Conservation (phyloP, 1,284 basidiomycete genomes). For the Microbotryum scabiosae region DNA sequence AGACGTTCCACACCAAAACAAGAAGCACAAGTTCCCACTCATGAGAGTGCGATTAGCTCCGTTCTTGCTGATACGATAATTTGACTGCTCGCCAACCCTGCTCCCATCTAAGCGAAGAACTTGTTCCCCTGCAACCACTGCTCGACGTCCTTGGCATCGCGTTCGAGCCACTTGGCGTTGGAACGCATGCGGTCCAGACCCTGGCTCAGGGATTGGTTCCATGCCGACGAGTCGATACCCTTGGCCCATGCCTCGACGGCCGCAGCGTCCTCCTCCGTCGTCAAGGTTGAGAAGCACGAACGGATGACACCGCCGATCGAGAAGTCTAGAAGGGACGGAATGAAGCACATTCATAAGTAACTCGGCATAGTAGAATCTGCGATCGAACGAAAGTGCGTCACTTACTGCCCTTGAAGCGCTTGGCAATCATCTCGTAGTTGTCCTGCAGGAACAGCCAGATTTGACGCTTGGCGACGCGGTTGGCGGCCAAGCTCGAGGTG, state of each 20-base stretch:
- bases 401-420: constrained; percentile 51
- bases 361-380: background rate
- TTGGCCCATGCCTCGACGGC: constrained; percentile 53
- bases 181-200: constrained; percentile 10
- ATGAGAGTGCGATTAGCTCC: too few relatives aligned
- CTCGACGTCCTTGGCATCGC: constrained; percentile 22
- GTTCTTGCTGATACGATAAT: too few relatives aligned
- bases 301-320: constrained; percentile 13
- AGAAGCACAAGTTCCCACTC: too few relatives aligned
- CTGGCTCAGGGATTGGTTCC: constrained; percentile 18
- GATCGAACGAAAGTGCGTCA: background rate
- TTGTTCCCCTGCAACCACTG: constrained; percentile 17
- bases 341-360: background rate
- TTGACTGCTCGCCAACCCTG: too few relatives aligned
- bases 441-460: constrained; percentile 40
- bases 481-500: constrained; percentile 36
- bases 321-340: background rate
- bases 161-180: constrained; percentile 23
- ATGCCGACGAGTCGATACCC: constrained; percentile 21
- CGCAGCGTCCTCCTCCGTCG: constrained; percentile 59
- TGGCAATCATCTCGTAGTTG: constrained; percentile 42
- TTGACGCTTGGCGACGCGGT: constrained; percentile 36
- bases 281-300: constrained; percentile 44
- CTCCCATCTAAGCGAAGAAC: constrained; percentile 3
- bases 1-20: too few relatives aligned